phyloP scores from a whole-genome alignment of 345 rosid species.

The Brassica nigra region DNA sequence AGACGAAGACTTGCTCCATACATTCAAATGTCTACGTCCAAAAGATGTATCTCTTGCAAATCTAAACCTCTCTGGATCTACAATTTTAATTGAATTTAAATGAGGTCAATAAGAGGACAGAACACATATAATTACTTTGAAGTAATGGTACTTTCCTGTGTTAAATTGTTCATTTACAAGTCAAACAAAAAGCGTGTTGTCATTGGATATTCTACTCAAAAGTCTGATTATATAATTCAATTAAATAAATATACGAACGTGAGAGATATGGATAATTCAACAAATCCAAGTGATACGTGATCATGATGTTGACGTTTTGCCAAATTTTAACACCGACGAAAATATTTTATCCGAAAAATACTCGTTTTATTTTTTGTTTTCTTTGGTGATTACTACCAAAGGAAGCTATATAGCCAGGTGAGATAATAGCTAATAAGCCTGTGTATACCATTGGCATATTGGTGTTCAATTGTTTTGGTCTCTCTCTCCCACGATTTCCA shows the following conservation, averaged over 20 bases:
- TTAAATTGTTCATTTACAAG: conserved; percentile 16
- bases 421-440: background rate
- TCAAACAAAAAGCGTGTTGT: conserved; percentile 28
- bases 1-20: conserved; percentile 72
- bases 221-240: background rate
- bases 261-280: conserved; percentile 2
- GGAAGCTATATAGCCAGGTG: background rate
- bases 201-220: conserved; percentile 11
- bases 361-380: background rate
- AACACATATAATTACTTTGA: background rate
- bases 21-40: conserved; percentile 74
- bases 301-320: conserved; percentile 21
- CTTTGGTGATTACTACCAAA: background rate
- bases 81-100: background rate
- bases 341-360: background rate
- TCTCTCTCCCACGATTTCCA: conserved; percentile 91
- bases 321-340: conserved; percentile 13
- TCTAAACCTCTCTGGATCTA: conserved; percentile 97
- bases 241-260: conserved; percentile 4
- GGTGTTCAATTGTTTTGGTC: conserved; percentile 79
- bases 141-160: background rate
- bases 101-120: background rate
- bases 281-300: conserved; percentile 2
- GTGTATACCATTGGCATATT: conserved; percentile 67
- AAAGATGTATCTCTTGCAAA: conserved; percentile 94